Evolutionary conservation across 148 eudicot species (phyloP).

Genomic region (Chenopodium album): DNA sequence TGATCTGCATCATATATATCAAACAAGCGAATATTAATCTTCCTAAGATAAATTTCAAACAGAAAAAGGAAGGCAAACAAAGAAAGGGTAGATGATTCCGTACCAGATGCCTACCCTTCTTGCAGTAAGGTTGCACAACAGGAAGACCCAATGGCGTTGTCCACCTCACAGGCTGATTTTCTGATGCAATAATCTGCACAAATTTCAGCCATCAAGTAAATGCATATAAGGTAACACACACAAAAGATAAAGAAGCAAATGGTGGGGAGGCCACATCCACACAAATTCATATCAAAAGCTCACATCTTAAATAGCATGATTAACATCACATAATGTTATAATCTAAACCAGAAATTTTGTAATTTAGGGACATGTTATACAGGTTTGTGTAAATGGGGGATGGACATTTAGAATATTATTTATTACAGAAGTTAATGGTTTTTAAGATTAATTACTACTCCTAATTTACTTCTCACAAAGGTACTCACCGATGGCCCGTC

Average conservation of each 20-base stretch:
- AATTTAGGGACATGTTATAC: background rate
- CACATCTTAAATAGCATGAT: background rate
- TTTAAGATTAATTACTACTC: background rate
- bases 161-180: slow-evolving; percentile 88
- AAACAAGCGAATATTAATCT: slow-evolving; percentile 1
- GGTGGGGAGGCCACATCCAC: background rate
- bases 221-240: background rate
- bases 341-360: background rate
- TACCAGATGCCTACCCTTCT: slow-evolving; percentile 65
- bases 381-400: background rate
- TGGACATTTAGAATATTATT: background rate
- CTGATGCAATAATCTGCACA: slow-evolving; percentile 81
- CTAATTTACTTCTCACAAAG: no score
- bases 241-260: background rate
- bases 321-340: background rate
- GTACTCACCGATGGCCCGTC: background rate
- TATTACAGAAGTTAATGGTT: background rate
- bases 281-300: background rate
- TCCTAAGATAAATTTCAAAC: background rate
- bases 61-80: background rate
- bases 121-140: slow-evolving; percentile 92
- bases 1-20: slow-evolving; percentile 50
- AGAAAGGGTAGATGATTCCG: background rate
- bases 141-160: slow-evolving; percentile 97
- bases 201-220: background rate